These are phyloP conservation scores for Fusarium lateritium DNA, from an alignment of 2,329 filamentous ascomycete species.

Conservation along the genomic window DNA sequence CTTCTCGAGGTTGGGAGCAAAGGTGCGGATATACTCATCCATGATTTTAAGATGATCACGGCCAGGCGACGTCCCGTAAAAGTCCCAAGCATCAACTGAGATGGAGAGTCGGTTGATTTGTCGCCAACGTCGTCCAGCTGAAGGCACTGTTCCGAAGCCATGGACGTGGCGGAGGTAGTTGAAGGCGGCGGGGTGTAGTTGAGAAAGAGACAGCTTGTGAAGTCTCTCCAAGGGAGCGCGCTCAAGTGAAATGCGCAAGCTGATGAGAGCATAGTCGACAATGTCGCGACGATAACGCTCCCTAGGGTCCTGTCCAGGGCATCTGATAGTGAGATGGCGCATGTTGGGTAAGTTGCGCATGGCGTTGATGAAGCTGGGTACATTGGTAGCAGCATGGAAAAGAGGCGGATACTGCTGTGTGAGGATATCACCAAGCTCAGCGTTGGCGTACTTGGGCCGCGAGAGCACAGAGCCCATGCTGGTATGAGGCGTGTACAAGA, in stretches of 20 bases:
- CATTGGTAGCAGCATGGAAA: constrained; percentile 91
- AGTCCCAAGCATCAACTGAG: constrained; percentile 79
- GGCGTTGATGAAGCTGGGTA: constrained; percentile 85
- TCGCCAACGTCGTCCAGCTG: constrained; percentile 79
- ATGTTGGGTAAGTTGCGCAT: constrained; percentile 78
- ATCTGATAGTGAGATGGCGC: constrained; percentile 81
- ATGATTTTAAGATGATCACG: constrained; percentile 83
- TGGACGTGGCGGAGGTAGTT: constrained; percentile 82
- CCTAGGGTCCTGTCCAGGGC: constrained; percentile 77
- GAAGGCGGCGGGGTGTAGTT: constrained; percentile 82
- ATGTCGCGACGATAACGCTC: constrained; percentile 82
- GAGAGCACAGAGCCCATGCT: constrained; percentile 73
- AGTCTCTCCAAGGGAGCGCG: constrained; percentile 76
- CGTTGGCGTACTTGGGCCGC: constrained; percentile 83
- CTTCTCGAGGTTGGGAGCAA: constrained; percentile 76
- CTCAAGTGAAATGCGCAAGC: constrained; percentile 86
- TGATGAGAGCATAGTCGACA: constrained; percentile 92
- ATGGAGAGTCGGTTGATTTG: constrained; percentile 83
- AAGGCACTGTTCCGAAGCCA: constrained; percentile 82
- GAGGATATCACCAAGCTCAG: constrained; percentile 84
- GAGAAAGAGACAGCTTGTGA: constrained; percentile 78
- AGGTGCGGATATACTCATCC: constrained; percentile 82
- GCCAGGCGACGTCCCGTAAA: constrained; percentile 70
- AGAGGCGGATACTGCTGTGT: constrained; percentile 90
- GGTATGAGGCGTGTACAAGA: constrained; percentile 85